These are phyloP conservation scores for Rasamsonia emersonii DNA, from an alignment of 2,329 filamentous ascomycete species.

Conservation along the genomic window DNA sequence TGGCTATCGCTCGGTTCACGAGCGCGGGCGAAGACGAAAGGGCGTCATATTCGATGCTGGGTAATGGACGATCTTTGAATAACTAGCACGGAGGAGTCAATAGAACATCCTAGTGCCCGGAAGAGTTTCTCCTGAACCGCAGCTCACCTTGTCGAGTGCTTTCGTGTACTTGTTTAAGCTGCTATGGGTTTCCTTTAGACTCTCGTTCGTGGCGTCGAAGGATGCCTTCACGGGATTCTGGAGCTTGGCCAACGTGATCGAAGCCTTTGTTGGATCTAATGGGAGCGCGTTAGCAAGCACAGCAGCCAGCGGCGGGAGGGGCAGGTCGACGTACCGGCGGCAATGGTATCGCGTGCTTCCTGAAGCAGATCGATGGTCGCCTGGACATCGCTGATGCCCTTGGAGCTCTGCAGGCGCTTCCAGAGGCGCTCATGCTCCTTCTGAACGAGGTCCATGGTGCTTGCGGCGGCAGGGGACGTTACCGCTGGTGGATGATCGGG, in stretches of 20 bases:
- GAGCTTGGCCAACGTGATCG: conserved; percentile 69
- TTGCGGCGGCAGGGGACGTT: conserved; percentile 4
- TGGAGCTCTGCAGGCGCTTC: conserved; percentile 58
- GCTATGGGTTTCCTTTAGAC: conserved; percentile 74
- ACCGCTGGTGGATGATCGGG: conserved; percentile 2
- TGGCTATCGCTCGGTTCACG: conserved; percentile 87
- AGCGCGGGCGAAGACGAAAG: conserved; percentile 66
- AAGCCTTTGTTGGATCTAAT: conserved; percentile 59
- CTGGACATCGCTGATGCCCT: conserved; percentile 72
- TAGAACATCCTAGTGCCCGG: background rate
- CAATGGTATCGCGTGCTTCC: conserved; percentile 64
- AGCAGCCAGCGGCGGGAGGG: background rate
- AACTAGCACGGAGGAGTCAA: conserved; percentile 35
- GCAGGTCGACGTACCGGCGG: conserved; percentile 48
- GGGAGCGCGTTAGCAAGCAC: conserved; percentile 10
- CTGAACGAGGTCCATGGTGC: conserved; percentile 55
- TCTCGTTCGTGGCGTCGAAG: conserved; percentile 70
- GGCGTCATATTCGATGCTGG: conserved; percentile 71
- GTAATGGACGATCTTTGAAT: conserved; percentile 59
- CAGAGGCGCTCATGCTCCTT: conserved; percentile 67
- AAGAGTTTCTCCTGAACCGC: background rate
- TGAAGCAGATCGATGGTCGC: conserved; percentile 69
- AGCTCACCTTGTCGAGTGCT: conserved; percentile 65
- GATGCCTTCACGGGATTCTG: conserved; percentile 77
- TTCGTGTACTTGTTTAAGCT: conserved; percentile 78